Percentiles rank a stretch among this genome's conserved stretches.
Evolutionary conservation across 345 rosid genomes (phyloP).

Genomic region (Eucalyptus coolabah): DNA sequence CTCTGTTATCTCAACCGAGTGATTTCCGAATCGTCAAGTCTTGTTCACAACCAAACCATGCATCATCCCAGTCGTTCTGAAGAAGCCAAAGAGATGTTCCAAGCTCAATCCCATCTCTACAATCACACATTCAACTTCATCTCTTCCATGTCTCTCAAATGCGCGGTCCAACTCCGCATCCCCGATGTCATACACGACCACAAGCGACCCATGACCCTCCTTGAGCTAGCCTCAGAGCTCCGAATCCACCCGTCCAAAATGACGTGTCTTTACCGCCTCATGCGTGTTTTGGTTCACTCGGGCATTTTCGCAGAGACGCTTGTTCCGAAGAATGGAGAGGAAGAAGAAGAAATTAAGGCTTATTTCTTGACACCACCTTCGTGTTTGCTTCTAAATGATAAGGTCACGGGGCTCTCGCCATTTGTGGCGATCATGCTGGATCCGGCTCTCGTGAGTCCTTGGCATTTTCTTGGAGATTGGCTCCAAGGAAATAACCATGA

Average conservation of each 20-base stretch:
- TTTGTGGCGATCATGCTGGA: constrained; percentile 7
- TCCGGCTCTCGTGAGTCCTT: constrained; percentile 6
- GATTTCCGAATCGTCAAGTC: no score
- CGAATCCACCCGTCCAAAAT: constrained; percentile 11
- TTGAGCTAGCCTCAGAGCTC: constrained; percentile 17
- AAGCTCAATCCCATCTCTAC: constrained; percentile 26
- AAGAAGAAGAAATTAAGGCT: not conserved
- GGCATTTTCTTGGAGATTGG: constrained; percentile 18
- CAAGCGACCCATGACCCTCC: constrained; percentile 19
- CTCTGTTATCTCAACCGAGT: no score
- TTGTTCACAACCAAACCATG: not conserved
- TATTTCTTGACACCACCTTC: constrained; percentile 25
- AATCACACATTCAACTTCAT: constrained; percentile 15
- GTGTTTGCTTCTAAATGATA: constrained; percentile 7
- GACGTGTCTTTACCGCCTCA: constrained; percentile 4
- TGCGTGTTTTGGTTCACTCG: constrained; percentile 23
- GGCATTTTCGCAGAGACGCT: constrained; percentile 12
- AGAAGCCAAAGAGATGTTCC: not conserved
- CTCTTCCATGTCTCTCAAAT: constrained; percentile 31
- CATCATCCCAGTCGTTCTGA: not conserved
- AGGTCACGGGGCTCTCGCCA: constrained; percentile 10
- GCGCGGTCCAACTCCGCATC: constrained; percentile 30
- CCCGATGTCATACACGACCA: constrained; percentile 26
- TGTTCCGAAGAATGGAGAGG: not conserved
- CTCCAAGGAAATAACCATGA: not conserved